A percentile compares a stretch with the other conserved stretches of the same genome.
These are phyloP conservation scores for Penicillium olsonii DNA, from an alignment of 2,329 filamentous ascomycete species.

Conservation along the genomic window DNA sequence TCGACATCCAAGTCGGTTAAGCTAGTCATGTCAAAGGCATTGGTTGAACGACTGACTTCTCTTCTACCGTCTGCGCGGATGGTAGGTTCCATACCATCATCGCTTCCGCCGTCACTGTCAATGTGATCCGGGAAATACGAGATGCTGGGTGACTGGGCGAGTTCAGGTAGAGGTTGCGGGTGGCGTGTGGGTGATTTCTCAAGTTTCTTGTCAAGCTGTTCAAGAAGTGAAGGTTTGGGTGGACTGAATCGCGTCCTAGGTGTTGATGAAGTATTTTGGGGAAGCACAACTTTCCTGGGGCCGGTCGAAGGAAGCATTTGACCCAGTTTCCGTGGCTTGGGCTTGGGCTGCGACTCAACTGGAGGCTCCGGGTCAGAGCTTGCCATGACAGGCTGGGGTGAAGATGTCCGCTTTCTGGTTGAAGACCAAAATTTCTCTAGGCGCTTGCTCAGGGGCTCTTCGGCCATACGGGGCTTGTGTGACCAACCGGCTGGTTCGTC, in stretches of 20 bases:
- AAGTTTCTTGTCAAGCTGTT: slow-evolving; percentile 39
- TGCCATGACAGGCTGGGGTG: background rate
- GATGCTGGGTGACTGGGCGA: slow-evolving; percentile 21
- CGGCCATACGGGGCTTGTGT: slow-evolving; percentile 29
- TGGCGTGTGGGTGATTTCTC: slow-evolving; percentile 40
- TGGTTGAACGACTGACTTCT: slow-evolving; percentile 30
- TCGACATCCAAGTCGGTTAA: slow-evolving; percentile 33
- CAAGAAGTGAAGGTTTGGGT: slow-evolving; percentile 42
- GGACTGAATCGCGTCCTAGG: slow-evolving; percentile 43
- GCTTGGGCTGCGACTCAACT: background rate
- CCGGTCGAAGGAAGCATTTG: slow-evolving; percentile 27
- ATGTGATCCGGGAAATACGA: slow-evolving; percentile 20
- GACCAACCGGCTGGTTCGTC: slow-evolving; percentile 32
- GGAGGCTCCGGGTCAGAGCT: slow-evolving; percentile 7
- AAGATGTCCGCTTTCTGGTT: slow-evolving; percentile 26
- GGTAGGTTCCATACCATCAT: slow-evolving; percentile 24
- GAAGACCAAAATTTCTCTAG: slow-evolving; percentile 43
- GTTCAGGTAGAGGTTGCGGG: slow-evolving; percentile 32
- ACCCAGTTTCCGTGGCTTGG: slow-evolving; percentile 24
- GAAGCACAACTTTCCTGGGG: slow-evolving; percentile 34
- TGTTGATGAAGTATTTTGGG: slow-evolving; percentile 36
- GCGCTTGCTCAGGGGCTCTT: slow-evolving; percentile 39
- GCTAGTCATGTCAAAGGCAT: slow-evolving; percentile 35
- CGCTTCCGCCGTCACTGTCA: slow-evolving; percentile 20
- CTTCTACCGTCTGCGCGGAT: slow-evolving; percentile 22